Evolutionary conservation across 2,329 filamentous ascomycete species (phyloP).

Genomic region (Aspergillus novofumigatus): DNA sequence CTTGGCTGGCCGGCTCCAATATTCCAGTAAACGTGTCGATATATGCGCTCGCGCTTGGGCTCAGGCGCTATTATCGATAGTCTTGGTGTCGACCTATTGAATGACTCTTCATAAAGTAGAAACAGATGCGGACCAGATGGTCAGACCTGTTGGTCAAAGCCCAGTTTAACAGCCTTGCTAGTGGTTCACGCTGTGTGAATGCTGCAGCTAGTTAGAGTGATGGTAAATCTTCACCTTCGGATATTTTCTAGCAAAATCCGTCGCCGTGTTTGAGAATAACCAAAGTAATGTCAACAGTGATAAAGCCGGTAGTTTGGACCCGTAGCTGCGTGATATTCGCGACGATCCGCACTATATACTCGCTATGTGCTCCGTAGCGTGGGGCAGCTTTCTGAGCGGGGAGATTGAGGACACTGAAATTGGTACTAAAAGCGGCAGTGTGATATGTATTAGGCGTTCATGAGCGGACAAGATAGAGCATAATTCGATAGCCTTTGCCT

Average conservation of each 20-base stretch:
- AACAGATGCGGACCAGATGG: not conserved
- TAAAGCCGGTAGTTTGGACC: too few species aligned
- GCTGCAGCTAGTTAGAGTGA: not conserved
- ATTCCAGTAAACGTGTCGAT: not conserved
- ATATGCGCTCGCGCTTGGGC: not conserved
- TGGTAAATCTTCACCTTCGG: not conserved
- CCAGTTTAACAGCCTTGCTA: not conserved
- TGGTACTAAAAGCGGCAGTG: not conserved
- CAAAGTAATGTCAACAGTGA: not conserved
- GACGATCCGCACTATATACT: not conserved
- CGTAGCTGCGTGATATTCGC: not conserved
- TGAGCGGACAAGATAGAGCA: not conserved
- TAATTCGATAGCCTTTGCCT: not conserved
- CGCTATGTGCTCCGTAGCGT: not conserved
- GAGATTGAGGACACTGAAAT: not conserved
- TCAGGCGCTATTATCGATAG: not conserved
- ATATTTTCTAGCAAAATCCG: not conserved
- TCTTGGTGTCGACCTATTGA: not conserved
- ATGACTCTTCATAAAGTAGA: not conserved
- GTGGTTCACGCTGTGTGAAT: not conserved
- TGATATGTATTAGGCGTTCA: not conserved
- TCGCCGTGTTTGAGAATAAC: not conserved
- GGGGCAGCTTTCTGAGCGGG: not conserved
- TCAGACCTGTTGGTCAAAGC: not conserved
- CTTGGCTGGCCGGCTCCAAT: slow-evolving; percentile 11